Evolutionary conservation across 1,139 yeast species (phyloP), one percentile per base, ranked within the genome.

Genomic region (Diutina scorzettiae): DNA sequence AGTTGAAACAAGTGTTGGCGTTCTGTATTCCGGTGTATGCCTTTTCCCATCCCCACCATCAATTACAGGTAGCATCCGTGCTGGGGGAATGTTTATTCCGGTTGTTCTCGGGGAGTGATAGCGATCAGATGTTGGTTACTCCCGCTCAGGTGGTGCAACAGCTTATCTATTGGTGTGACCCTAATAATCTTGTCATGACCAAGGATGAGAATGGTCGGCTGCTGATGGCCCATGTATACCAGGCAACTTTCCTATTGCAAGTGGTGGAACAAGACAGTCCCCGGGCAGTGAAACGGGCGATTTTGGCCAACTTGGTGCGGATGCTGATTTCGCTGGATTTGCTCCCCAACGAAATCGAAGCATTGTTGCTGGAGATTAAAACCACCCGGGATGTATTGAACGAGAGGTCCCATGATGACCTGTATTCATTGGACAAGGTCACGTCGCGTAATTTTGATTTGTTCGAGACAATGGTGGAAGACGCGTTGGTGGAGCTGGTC

Each of bases 1-100:
- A 78, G 16, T 64, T 89, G 48, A 71, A 81, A 44, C 97, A 91
- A 59, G 82, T 85, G 1, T 73, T 89, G 46, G 78, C 94, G 9
- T 87, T 85, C 55, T 87, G 96, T 54, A 69, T 91, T 31, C 97
- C 97, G 0, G 95, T 85, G 1, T 87, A 85, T 56, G 81, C 94
- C 29, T 84, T 77, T 55, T 83, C 96, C 33, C 89, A 82, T 49
- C 63, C 71, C 1, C 66, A 65, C 23, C 95, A 87, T 57, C 96
- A 87, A 57, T 69, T 70, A 41, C 69, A 80, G 47, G 63, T 89
- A 54, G 73, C 81, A 5, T 63, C 74, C 19, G 69, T 81, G 16
- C 78, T 79, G 18, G 78, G 81, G 2, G 93, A 82, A 56, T 76
- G 84, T 6, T 59, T 83, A 46, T 71, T 70, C 46, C 39, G 39